These are phyloP conservation scores for Alternaria sp. DNA, from an alignment of 2,329 filamentous ascomycete species.

Conservation along the genomic window DNA sequence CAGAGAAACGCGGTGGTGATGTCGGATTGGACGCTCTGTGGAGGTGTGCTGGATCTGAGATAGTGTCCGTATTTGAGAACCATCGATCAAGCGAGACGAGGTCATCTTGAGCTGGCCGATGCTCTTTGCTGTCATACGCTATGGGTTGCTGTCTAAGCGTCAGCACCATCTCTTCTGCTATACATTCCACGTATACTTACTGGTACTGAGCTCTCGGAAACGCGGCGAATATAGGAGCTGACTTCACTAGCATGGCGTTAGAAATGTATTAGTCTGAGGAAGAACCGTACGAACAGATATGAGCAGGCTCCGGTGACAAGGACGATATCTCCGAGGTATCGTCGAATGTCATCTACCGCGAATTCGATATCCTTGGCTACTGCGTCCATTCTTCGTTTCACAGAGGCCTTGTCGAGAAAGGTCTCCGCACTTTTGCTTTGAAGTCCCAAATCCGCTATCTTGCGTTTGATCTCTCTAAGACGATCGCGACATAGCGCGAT, in stretches of 20 bases:
- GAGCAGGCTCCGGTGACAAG: not conserved
- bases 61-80: conserved; percentile 14
- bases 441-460: conserved; percentile 12
- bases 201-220: not conserved
- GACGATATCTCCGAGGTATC: conserved; percentile 6
- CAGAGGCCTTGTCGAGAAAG: conserved; percentile 11
- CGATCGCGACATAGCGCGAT: conserved; percentile 8
- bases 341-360: conserved; percentile 16
- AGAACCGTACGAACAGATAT: not conserved
- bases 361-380: conserved; percentile 16
- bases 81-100: not conserved
- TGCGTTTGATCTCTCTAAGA: conserved; percentile 8
- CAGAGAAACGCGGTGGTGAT: conserved; percentile 4
- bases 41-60: conserved; percentile 2
- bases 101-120: not conserved
- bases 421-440: conserved; percentile 7
- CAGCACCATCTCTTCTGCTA: not conserved
- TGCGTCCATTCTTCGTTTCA: conserved; percentile 13
- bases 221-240: not conserved
- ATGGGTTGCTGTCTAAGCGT: not conserved
- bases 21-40: conserved; percentile 5
- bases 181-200: too few species aligned
- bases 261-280: not conserved
- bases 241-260: not conserved
- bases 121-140: not conserved